Percentiles rank a stretch among this genome's conserved stretches.
Conservation (phyloP, 352 stramenopile genomes). For the Phytophthora citricola region DNA sequence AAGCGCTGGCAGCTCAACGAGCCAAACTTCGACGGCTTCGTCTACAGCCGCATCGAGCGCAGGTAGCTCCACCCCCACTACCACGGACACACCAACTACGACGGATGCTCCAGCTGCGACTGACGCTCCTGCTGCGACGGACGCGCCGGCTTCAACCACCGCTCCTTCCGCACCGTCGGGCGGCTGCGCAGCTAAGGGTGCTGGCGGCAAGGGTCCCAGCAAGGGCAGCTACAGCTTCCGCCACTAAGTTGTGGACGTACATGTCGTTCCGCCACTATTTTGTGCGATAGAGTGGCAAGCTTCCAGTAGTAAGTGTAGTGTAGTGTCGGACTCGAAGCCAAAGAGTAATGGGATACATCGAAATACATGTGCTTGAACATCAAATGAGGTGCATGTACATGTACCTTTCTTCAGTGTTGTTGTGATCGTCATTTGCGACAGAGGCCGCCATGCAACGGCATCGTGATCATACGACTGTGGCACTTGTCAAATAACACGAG, state of each 20-base stretch:
- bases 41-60: slow-evolving; percentile 3
- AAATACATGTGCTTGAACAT: slow-evolving; percentile 15
- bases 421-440: neutral
- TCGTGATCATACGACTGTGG: neutral
- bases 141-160: slow-evolving; percentile 4
- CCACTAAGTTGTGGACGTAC: slow-evolving; percentile 4
- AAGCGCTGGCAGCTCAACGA: slow-evolving; percentile 12
- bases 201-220: slow-evolving; percentile 8
- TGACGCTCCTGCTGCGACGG: neutral
- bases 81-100: neutral
- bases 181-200: slow-evolving; percentile 23
- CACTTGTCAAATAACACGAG: neutral
- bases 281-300: slow-evolving; percentile 9
- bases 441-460: neutral
- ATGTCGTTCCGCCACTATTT: slow-evolving; percentile 5
- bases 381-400: neutral
- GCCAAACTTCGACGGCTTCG: slow-evolving; percentile 2
- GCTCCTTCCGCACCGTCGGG: slow-evolving; percentile 21
- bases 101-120: slow-evolving; percentile 7
- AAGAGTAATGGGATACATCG: slow-evolving; percentile 2
- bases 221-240: slow-evolving; percentile 26
- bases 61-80: slow-evolving; percentile 10
- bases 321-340: slow-evolving; percentile 2
- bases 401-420: neutral
- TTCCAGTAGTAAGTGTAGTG: slow-evolving; percentile 13